Conservation (phyloP, 345 rosid genomes). For the Gossypium herbaceum region DNA sequence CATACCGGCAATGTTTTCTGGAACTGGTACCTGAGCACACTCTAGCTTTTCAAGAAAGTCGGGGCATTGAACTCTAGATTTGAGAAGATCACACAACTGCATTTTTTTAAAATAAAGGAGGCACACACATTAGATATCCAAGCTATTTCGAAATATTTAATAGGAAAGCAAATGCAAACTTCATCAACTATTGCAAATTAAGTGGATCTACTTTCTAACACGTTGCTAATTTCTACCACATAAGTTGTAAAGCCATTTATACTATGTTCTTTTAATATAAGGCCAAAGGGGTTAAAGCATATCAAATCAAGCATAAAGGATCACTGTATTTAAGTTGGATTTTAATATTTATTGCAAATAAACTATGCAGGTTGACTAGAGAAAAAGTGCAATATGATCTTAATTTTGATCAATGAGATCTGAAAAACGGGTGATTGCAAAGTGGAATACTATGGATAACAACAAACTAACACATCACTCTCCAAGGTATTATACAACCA, state of each 20-base stretch:
- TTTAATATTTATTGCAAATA: background rate
- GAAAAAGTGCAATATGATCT: background rate
- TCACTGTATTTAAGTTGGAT: background rate
- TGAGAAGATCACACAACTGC: conserved; percentile 83
- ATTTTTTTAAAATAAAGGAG: background rate
- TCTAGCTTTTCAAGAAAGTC: conserved; percentile 74
- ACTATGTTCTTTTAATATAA: background rate
- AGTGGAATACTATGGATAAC: background rate
- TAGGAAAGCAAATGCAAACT: background rate
- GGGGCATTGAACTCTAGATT: conserved; percentile 71
- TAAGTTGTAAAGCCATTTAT: background rate
- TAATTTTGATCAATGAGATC: background rate
- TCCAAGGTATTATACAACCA: background rate
- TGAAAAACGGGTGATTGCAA: background rate
- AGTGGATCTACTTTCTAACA: background rate
- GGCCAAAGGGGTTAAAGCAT: background rate
- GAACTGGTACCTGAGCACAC: conserved; percentile 44
- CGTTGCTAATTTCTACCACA: background rate
- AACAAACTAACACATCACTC: background rate
- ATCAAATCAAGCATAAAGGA: background rate
- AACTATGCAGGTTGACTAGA: background rate
- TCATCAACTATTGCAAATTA: background rate
- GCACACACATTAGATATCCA: background rate
- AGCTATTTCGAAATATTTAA: conserved; percentile 2
- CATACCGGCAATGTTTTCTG: conserved; percentile 45